A percentile compares a stretch with the other conserved stretches of the same genome.
These are phyloP conservation scores for Clitopilus hobsonii DNA, from an alignment of 768 basidiomycete genomes.

Conservation along the genomic window DNA sequence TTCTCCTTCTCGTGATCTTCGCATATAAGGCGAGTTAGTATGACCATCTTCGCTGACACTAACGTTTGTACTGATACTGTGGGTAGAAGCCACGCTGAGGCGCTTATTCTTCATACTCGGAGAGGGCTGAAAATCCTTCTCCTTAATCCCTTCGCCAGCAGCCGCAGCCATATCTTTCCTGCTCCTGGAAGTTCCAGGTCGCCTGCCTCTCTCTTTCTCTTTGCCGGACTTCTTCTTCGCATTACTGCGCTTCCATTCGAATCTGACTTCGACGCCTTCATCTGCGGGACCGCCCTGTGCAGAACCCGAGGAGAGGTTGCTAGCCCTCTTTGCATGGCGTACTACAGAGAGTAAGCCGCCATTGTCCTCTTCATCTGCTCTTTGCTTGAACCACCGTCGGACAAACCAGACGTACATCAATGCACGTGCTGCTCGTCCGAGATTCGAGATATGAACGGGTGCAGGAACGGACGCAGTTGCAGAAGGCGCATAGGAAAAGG, in stretches of 20 bases:
- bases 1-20: constrained; percentile 3
- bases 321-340: constrained; percentile 7
- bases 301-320: neutral
- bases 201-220: constrained; percentile 26
- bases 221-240: constrained; percentile 35
- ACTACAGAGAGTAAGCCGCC: constrained; percentile 36
- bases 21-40: constrained; percentile 6
- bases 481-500: constrained; percentile 31
- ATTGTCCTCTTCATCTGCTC: constrained; percentile 27
- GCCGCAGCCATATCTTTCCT: neutral
- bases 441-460: constrained; percentile 2
- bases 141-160: constrained; percentile 5
- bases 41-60: constrained; percentile 18
- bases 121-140: neutral
- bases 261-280: constrained; percentile 58
- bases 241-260: constrained; percentile 68
- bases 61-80: constrained; percentile 29
- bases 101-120: constrained; percentile 16
- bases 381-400: constrained; percentile 67
- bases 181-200: constrained; percentile 5
- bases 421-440: constrained; percentile 24
- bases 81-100: constrained; percentile 35
- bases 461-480: constrained; percentile 17
- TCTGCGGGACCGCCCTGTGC: constrained; percentile 19
- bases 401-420: constrained; percentile 75